Conservation (phyloP, 257 asterid genomes). For the Fraxinus excelsior region DNA sequence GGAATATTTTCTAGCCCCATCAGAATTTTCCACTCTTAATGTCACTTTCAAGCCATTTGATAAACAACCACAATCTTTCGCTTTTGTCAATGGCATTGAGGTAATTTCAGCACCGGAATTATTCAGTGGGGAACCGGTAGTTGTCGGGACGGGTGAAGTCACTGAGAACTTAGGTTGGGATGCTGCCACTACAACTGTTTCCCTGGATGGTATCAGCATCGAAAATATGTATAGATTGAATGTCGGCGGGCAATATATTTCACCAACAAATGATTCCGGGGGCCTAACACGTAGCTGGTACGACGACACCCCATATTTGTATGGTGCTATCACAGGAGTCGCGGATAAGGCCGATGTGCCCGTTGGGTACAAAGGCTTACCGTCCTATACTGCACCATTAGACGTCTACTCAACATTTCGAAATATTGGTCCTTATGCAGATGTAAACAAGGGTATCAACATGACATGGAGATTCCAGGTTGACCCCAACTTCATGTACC, state of each 20-base stretch:
- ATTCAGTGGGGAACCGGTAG: conserved; percentile 43
- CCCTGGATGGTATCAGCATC: conserved; percentile 43
- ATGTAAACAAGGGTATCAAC: conserved; percentile 48
- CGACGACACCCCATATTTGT: conserved; percentile 66
- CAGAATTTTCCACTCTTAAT: conserved; percentile 35
- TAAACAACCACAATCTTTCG: conserved; percentile 46
- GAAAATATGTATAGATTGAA: conserved; percentile 72
- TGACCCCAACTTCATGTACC: conserved; percentile 70
- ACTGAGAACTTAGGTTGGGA: conserved; percentile 8
- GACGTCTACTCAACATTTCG: conserved; percentile 58
- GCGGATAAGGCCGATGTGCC: conserved; percentile 34
- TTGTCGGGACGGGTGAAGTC: conserved; percentile 41
- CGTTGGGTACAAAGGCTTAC: conserved; percentile 39
- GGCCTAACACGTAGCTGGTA: conserved; percentile 89
- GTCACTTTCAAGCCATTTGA: conserved; percentile 62
- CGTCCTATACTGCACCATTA: conserved; percentile 59
- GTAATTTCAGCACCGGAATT: conserved; percentile 52
- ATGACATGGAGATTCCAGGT: conserved; percentile 78
- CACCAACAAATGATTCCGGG: conserved; percentile 60
- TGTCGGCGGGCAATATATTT: conserved; percentile 70
- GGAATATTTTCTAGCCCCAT: conserved; percentile 63
- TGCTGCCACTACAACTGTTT: conserved; percentile 31
- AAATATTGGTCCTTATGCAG: conserved; percentile 58
- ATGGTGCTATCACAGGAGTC: conserved; percentile 52
- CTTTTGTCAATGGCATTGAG: conserved; percentile 83